Base-by-base conservation (phyloP, 345 rosid genomes). In the Carallia pectinifolia region DNA sequence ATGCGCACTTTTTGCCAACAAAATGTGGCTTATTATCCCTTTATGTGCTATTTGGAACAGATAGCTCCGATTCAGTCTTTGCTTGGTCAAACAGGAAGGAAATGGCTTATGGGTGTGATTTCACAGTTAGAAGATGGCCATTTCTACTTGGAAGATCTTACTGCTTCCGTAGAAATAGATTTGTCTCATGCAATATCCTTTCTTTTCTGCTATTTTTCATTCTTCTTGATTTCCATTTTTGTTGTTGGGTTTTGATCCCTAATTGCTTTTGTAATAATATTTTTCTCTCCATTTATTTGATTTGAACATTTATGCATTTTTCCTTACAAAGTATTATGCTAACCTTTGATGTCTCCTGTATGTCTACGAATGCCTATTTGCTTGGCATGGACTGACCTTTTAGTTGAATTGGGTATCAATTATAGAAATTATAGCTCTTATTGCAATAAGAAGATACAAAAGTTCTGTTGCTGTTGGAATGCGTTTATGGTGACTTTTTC, bases 71-170 rank as follows among this genome's bases (percentile, higher is more conserved):
- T 92, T 58, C 97, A 90, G 80, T 89, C 97, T 76, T 83, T 92
- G 52, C 75, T 90, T 30, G 87, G 91, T 65, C 87, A 82, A 80
- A 81, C 79, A 1, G 96, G 97, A 77, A 86, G 82, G 83, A 89
- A 80, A 79, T 95, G 97, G 97, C 90, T 92, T 53, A 95, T 95
- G 98, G 98, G 98, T 12, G 80, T 95, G 67, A 92, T 95, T 67
- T 95, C 98, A 9, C 97, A 95, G 82, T 76, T 95, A 84, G 98
- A 95, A 86, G 97, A 95, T 81, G 97, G 92, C 3, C 99, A 95
- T 80, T 95, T 92, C 86, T 95, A 83, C 77, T 71, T 92, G 77
- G 96, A 90, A 81, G 97, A 95, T 76, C 90, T 90, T 68, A 84
- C 97, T 16, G 96, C 96, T 77, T 88, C 96, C n/a, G 94, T 92